These are phyloP conservation scores for Saccharomyces hybrid DNA, from an alignment of 1,139 yeast genomes.

Conservation along the genomic window DNA sequence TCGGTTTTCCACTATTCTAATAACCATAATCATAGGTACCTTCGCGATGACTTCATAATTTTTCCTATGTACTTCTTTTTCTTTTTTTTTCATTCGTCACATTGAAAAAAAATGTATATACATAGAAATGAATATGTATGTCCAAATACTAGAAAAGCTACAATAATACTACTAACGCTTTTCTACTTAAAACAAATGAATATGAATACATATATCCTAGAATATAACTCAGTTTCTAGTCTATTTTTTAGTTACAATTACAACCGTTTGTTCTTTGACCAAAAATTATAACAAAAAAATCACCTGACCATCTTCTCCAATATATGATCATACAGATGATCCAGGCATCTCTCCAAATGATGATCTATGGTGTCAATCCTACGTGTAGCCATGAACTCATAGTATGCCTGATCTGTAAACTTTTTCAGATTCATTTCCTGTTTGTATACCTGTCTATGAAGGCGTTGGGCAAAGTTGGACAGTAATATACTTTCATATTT, in stretches of 20 bases:
- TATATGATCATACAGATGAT: conserved; percentile 14
- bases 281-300: not conserved
- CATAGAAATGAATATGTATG: too few relatives aligned
- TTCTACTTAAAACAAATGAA: not conserved
- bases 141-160: too few relatives aligned
- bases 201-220: not conserved
- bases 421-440: conserved; percentile 21
- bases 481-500: conserved; percentile 27
- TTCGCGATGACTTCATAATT: not conserved
- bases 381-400: conserved; percentile 15
- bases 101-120: not conserved
- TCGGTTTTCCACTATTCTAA: too few relatives aligned
- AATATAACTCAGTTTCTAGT: not conserved
- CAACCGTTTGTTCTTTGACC: not conserved
- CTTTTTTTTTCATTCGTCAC: not conserved
- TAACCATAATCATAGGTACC: too few relatives aligned
- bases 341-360: conserved; percentile 21
- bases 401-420: conserved; percentile 19
- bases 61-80: not conserved
- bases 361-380: conserved; percentile 18
- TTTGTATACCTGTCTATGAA: conserved; percentile 25
- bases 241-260: not conserved
- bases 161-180: too few relatives aligned
- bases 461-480: conserved; percentile 26
- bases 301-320: conserved; percentile 2